Evolutionary conservation across 768 basidiomycete species (phyloP), one percentile per base, ranked within the genome.

Genomic region (Suillus subaureus): DNA sequence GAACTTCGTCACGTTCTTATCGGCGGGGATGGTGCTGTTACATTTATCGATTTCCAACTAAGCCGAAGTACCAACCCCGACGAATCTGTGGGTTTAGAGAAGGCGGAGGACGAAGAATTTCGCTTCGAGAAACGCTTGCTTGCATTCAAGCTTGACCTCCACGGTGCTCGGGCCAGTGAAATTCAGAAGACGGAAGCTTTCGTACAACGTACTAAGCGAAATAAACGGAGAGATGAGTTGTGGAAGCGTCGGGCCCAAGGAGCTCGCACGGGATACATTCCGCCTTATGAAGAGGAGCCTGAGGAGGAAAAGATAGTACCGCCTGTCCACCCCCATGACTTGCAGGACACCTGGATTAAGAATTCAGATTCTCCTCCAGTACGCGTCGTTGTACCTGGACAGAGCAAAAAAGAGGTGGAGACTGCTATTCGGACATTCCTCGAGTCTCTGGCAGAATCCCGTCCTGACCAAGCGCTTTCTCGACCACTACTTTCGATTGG

Each of bases 1-100:
- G 80, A 82, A 61, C 78, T 83, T 37, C 77, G 81, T 13, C 84
- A 88, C 63, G 83, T 89, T 74, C 79, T 88, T 64, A 81, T 89
- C 28, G 82, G 82, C 3, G 85, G 79, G 1, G 85, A 87, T 69
- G 83, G 81, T 58, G 78, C 77, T 45, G 81, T 88, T 33, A 84
- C 80, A 52, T 76, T 89, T 60, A 82, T 85, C 68, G 83, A 89
- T 73, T 88, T 89, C 72, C 81, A 85, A 49, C 74, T 77, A 54
- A 81, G 80, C 65, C 71, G 74, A 45, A 76, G 77, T 9, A 61
- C 67, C 2, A 66, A 66, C 28, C 74, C 79, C 23, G 74, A 78
- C 31, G 39, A 76, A 5, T 71, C 74, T 0, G 63, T 84, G 5
- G 72, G 73, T 18, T 73, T 88, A 18, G 67, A 68, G 26, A 70